Base-by-base conservation (phyloP, 1,139 yeast genomes). In the Eremothecium gossypii region DNA sequence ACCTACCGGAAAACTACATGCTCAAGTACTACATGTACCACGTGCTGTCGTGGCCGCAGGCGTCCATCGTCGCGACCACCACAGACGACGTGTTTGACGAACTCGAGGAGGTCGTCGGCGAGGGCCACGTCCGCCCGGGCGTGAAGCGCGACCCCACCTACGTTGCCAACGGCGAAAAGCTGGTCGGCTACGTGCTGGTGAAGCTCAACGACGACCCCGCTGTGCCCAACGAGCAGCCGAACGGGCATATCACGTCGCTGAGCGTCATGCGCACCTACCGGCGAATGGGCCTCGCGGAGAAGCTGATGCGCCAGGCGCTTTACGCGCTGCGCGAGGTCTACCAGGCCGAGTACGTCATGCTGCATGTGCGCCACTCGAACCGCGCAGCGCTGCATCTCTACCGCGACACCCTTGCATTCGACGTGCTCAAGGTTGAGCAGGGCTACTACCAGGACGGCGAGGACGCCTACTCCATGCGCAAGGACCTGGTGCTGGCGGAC, bases 401-500 rank as follows among this genome's bases (percentile, higher is more conserved):
- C 68, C 73, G 83, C 60, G 95, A 86, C 58, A 83, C 96, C 4
- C 71, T 93, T 48, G 70, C 76, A 48, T 91, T 93, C 61, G 89
- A 78, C 55, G 91, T 86, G 37, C 72, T 82, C 44, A 77, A 81
- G 38, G 79, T 91, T 45, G 96, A 89, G 56, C 83, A 78, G 53
- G 74, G 83, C 14, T 91, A 93, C 62, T 91, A 91, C 60, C 96
- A 91, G 45, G 97, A 91, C 63, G 96, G 95, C 26, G 99, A 93
- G 63, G 97, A 93, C 66, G 98, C 98, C n/a, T 91, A 87, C 63
- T 83, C 94, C 34, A 91, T 91, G 98, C 79, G 77, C 58, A 81
- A 82, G 56, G 70, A 68, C 1, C 68, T 84, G 51, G 66, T 66
- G 11, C 58, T 78, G 44, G 80, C 79, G 7, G 80, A 79, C 23